Conservation (phyloP, 768 basidiomycete species). For the Cantharellus cinnabarinus region DNA sequence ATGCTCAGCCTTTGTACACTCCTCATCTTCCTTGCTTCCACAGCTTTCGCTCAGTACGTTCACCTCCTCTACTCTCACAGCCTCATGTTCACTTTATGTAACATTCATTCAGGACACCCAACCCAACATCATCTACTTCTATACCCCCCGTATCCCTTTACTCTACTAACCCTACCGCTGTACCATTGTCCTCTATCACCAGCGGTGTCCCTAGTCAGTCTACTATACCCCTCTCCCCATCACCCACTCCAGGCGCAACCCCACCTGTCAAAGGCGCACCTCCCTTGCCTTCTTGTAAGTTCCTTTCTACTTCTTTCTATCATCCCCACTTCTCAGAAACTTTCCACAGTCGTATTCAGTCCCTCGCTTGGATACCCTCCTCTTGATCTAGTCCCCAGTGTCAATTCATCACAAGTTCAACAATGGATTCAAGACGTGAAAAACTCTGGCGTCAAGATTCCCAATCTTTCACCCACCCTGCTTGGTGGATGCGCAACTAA, state of each 20-base stretch:
- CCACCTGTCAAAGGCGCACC: constrained; percentile 49
- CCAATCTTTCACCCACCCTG: constrained; percentile 35
- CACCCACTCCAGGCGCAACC: constrained; percentile 36
- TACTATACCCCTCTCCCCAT: constrained; percentile 29
- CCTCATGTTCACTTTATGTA: too few species aligned
- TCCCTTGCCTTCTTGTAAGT: constrained; percentile 27
- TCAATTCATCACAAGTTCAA: constrained; percentile 13
- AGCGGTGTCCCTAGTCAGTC: constrained; percentile 40
- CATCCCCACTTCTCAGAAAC: not conserved
- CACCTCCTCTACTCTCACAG: too few species aligned
- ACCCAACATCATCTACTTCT: not conserved
- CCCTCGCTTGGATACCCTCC: constrained; percentile 1
- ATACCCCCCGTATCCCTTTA: not conserved
- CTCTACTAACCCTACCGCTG: not conserved
- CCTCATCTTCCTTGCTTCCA: too few species aligned
- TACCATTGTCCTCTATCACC: constrained; percentile 31
- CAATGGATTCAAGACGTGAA: constrained; percentile 19
- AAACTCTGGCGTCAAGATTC: constrained; percentile 49
- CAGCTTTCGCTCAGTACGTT: too few species aligned
- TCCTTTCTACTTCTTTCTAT: not conserved
- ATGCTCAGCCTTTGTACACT: too few species aligned
- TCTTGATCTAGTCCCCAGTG: constrained; percentile 11
- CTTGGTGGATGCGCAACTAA: constrained; percentile 50
- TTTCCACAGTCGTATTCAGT: not conserved
- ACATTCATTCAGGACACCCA: too few species aligned